Evolutionary conservation across 2,329 filamentous ascomycete species (phyloP), one percentile per base, ranked within the genome.

Genomic region (Trichoderma gracile): DNA sequence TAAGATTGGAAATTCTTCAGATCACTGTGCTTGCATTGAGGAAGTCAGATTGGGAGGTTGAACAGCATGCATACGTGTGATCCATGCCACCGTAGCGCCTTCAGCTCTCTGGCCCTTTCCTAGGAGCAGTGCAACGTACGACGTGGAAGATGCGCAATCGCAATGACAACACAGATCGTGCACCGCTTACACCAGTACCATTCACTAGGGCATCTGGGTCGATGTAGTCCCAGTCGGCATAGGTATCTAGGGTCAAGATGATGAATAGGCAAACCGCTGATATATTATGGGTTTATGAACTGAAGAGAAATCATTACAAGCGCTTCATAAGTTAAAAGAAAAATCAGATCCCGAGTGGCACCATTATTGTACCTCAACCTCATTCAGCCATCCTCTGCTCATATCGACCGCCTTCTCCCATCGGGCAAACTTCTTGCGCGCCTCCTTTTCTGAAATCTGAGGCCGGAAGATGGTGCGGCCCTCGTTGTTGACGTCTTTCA

Each of bases 371-470:
- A 54, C 53, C 25, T 54, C 33, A 27, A 14, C 59, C 27, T 69
- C 78, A 66, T 71, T 74, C 19, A 84, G 73, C 90, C 91, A 93
- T 40, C 91, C 91, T 72, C 82, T 86, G 71, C 86, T 89, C 89
- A 93, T 93, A 74, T 90, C 80, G 43, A 94, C 91, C 1, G 91
- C 91, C 76, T 89, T 87, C 70, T 86, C 83, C 91, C 91, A 93
- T 69, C 85, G 84, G 69, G 81, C 82, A 72, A 91, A 92, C 79
- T 89, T 86, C 72, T 81, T 82, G 38, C 75, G 75, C 66, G 87
- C 86, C 69, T 86, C 82, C 66, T 84, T 80, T 67, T 81, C 76
- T n/a, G 80, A 78, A 67, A 92, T 87, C 63, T 84, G 78, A 3
- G 90, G 89, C 73, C 84, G 82, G 77, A 93, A 93, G 38, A 85